Conservation (phyloP, 2,329 filamentous ascomycete genomes). For the Hypoxylon sp. region DNA sequence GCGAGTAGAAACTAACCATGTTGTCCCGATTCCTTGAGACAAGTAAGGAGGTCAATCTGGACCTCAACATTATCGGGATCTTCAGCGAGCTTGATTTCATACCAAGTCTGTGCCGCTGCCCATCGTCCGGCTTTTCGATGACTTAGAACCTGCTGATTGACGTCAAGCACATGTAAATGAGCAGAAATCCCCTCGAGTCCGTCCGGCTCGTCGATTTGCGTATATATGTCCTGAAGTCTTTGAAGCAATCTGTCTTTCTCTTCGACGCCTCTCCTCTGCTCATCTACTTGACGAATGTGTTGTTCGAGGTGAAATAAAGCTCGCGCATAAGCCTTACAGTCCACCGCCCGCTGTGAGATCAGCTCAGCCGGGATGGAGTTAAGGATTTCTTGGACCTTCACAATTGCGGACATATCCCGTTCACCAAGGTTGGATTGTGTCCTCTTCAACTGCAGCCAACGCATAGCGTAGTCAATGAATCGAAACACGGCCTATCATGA, state of each 20-base stretch:
- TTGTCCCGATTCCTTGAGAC: slow-evolving; percentile 95
- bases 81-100: slow-evolving; percentile 88
- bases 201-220: slow-evolving; percentile 97
- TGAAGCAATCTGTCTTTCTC: slow-evolving; percentile 78
- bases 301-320: slow-evolving; percentile 97
- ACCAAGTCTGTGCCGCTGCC: slow-evolving; percentile 97
- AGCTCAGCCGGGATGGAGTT: slow-evolving; percentile 80
- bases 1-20: slow-evolving; percentile 73
- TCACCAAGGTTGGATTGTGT: slow-evolving; percentile 50
- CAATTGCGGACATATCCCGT: slow-evolving; percentile 65
- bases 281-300: slow-evolving; percentile 74
- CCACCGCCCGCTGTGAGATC: slow-evolving; percentile 84
- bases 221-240: slow-evolving; percentile 92
- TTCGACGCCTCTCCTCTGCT: slow-evolving; percentile 62
- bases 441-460: slow-evolving; percentile 88
- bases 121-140: slow-evolving; percentile 94
- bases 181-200: slow-evolving; percentile 95
- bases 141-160: slow-evolving; percentile 93
- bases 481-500: slow-evolving; percentile 82
- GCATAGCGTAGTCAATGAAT: slow-evolving; percentile 90
- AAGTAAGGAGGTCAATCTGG: slow-evolving; percentile 87
- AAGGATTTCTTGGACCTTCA: slow-evolving; percentile 66
- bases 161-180: slow-evolving; percentile 86
- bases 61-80: slow-evolving; percentile 82
- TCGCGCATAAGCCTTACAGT: slow-evolving; percentile 92